Evolutionary conservation across 2,329 filamentous ascomycete genomes (phyloP).

Genomic region (Penicillium capsulatum): DNA sequence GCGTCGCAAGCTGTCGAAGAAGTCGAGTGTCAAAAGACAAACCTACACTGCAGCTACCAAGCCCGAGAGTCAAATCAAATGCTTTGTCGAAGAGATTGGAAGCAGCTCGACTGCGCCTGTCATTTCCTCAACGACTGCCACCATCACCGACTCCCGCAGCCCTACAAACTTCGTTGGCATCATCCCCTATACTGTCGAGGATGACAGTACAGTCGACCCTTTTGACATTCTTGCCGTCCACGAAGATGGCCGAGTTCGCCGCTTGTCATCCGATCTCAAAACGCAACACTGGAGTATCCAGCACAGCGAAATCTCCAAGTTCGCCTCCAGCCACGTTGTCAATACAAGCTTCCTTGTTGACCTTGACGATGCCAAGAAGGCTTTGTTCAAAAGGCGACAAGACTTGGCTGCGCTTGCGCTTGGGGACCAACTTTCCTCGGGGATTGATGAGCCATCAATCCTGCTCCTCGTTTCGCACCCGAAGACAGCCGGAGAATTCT

Average conservation of each 20-base stretch:
- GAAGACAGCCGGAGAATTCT: slow-evolving; percentile 23
- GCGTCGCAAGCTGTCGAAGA: slow-evolving; percentile 47
- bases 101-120: slow-evolving; percentile 30
- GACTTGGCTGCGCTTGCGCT: slow-evolving; percentile 38
- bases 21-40: slow-evolving; percentile 46
- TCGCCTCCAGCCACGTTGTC: slow-evolving; percentile 27
- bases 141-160: slow-evolving; percentile 36
- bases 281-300: slow-evolving; percentile 39
- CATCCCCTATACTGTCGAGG: slow-evolving; percentile 27
- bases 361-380: slow-evolving; percentile 41
- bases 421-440: slow-evolving; percentile 28
- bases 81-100: slow-evolving; percentile 50
- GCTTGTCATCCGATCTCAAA: slow-evolving; percentile 39
- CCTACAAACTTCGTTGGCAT: slow-evolving; percentile 39
- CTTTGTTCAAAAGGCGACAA: slow-evolving; percentile 39
- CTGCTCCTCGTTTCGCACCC: slow-evolving; percentile 41
- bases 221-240: slow-evolving; percentile 44
- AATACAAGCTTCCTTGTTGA: slow-evolving; percentile 38
- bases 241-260: slow-evolving; percentile 41
- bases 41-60: slow-evolving; percentile 54
- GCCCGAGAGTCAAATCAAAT: slow-evolving; percentile 50
- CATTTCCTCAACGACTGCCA: slow-evolving; percentile 40
- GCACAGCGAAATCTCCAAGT: slow-evolving; percentile 32
- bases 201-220: slow-evolving; percentile 27
- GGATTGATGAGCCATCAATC: slow-evolving; percentile 33